Conservation (phyloP, 176 grass and related monocot genomes). For the Luzula sylvatica region DNA sequence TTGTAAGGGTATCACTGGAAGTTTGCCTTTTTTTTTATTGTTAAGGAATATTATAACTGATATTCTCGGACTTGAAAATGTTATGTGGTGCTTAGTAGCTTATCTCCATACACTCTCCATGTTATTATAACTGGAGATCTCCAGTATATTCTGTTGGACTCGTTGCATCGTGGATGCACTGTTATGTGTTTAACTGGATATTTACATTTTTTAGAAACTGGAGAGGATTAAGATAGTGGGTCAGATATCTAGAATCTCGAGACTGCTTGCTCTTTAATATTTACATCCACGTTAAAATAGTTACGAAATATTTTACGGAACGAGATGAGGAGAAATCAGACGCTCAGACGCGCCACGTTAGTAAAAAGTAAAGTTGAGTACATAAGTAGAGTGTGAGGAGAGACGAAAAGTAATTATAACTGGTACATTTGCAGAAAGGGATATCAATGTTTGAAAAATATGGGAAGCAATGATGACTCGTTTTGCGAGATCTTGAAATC, state of each 20-base stretch:
- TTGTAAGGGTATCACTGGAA: too few relatives aligned
- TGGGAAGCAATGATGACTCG: slow-evolving; percentile 28
- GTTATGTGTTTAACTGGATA: background rate
- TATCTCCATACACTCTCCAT: background rate
- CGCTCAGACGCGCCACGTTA: background rate
- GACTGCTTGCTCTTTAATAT: background rate
- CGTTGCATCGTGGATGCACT: too few relatives aligned
- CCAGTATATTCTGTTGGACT: background rate
- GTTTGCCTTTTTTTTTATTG: too few relatives aligned
- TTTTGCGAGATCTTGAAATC: slow-evolving; percentile 5
- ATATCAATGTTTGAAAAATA: slow-evolving; percentile 13
- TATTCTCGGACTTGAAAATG: slow-evolving; percentile 17
- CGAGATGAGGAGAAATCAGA: background rate
- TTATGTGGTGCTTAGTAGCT: slow-evolving; percentile 12
- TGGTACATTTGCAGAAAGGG: slow-evolving; percentile 27
- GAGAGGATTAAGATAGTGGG: background rate
- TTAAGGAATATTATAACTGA: slow-evolving; percentile 2
- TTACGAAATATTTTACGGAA: background rate
- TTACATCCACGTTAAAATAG: background rate
- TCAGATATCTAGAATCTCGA: too few relatives aligned
- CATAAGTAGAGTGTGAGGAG: slow-evolving; percentile 17
- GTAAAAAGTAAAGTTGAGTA: background rate
- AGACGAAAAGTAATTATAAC: slow-evolving; percentile 2
- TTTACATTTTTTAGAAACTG: background rate
- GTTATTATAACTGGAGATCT: background rate